Evolutionary conservation across 192 early-diverging fungal genomes (phyloP), one percentile per base, ranked within the genome.

Genomic region (Chytriomyces sp.): DNA sequence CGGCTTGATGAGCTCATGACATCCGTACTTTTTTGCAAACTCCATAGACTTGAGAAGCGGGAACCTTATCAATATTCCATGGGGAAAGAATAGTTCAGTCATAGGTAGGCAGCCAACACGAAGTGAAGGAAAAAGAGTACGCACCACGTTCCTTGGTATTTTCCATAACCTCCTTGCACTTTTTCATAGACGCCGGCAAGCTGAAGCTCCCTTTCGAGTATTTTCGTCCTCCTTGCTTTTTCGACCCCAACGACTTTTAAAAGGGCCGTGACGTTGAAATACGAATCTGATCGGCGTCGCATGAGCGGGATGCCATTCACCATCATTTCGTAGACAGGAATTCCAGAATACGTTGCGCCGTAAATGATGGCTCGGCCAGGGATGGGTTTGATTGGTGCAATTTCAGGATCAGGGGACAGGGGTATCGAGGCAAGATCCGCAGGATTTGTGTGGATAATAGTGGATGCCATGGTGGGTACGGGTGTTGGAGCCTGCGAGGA

Each of bases 91-190:
- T n/a, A n/a, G n/a, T n/a, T n/a, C n/a, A n/a, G n/a, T n/a, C n/a
- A n/a, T n/a, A n/a, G n/a, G n/a, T n/a, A n/a, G n/a, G n/a, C n/a
- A n/a, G n/a, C n/a, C n/a, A n/a, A n/a, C n/a, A n/a, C n/a, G n/a
- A n/a, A n/a, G n/a, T 26, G n/a, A n/a, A n/a, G n/a, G n/a, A n/a
- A n/a, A n/a, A n/a, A n/a, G n/a, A n/a, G n/a, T n/a, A n/a, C n/a
- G n/a, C 66, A 83, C 89, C 90, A 91, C 6, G 88, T 94, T 74
- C 97, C 96, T 84, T 96, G 97, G 78, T 98, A 99, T 83, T 96
- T 96, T 64, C 96, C 96, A 77, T 98, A 98, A 14, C 98, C 98
- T 12, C 98, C 98, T 76, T 98, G 96, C 17, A 99, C 91, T 75
- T 98, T 98, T 63, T 99, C 96, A 73, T 94, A 95, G 52, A 85